These are phyloP conservation scores for Auriscalpium vulgare DNA, from an alignment of 768 basidiomycete genomes.

Conservation along the genomic window DNA sequence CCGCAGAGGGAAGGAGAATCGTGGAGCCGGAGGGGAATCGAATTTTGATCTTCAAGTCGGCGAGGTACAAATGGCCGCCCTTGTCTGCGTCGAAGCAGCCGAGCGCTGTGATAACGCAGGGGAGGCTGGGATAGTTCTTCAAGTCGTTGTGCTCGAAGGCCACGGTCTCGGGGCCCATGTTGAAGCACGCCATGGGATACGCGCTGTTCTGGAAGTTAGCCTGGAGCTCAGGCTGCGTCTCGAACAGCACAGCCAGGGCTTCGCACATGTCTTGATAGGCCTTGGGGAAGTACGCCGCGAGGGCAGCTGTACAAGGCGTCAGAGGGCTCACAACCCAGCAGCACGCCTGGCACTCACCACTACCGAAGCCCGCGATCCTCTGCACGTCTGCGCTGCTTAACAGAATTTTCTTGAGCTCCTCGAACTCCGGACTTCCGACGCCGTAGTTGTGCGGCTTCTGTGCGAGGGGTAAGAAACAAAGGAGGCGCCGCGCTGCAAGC, in stretches of 20 bases:
- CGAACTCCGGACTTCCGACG: not conserved
- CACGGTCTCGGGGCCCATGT: constrained; percentile 9
- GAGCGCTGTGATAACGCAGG: constrained; percentile 11
- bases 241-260: not conserved
- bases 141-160: constrained; percentile 7
- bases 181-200: constrained; percentile 12
- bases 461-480: not conserved
- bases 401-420: not conserved
- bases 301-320: not conserved
- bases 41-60: constrained; percentile 11
- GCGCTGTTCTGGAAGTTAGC: constrained; percentile 7
- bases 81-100: constrained; percentile 13
- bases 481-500: not conserved
- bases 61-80: constrained; percentile 15
- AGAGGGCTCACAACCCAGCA: not conserved
- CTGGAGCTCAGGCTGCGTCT: not conserved
- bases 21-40: constrained; percentile 15
- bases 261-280: not conserved
- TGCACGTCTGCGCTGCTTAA: not conserved
- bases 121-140: constrained; percentile 2
- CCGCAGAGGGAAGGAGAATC: constrained; percentile 14
- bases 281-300: not conserved
- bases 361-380: not conserved
- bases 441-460: not conserved
- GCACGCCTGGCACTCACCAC: not conserved